Evolutionary conservation across 305 asterid genomes (phyloP), one percentile per base, ranked within the genome.

Genomic region (Fraxinus angustifolia): DNA sequence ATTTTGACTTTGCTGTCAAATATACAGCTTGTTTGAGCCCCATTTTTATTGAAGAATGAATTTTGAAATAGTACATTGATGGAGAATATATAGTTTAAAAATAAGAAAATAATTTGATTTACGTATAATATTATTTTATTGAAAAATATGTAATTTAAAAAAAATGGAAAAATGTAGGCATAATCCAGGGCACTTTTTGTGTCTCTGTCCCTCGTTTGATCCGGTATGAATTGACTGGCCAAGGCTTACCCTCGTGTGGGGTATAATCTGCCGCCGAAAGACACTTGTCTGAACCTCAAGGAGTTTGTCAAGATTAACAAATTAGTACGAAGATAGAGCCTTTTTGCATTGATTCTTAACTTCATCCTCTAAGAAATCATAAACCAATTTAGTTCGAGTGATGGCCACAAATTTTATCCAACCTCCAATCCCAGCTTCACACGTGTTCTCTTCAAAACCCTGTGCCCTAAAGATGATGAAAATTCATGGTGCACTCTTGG

Each of bases 371-470:
- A 31, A 70, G 4, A 33, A 33, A 71, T 30, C 38, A 30, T 68
- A 68, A 30, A 68, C 73, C 73, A 76, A 19, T 19, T 12, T 70
- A 70, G 42, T 70, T 45, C 50, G 33, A 72, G 11, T 34, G 70
- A 90, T 90, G 93, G 90, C 89, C 71, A 84, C 90, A 79, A 90
- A 83, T 89, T 83, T 86, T 76, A 81, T 87, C 82, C 90, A 87
- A 71, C 84, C 93, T 82, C 87, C 91, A 86, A 81, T 86, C 83
- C 85, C 88, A 48, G 83, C 84, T 84, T 83, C 87, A 79, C 90
- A 85, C 81, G 73, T 88, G 80, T 81, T 82, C 85, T 87, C 84
- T 84, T 89, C 90, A 70, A 72, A 84, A 60, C 82, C 88, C 78
- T 75, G 48, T 42, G 17, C 87, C 65, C 73, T 12, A 36, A 81